These are phyloP conservation scores for Hebeloma cylindrosporum DNA, from an alignment of 768 basidiomycete species.

Conservation along the genomic window DNA sequence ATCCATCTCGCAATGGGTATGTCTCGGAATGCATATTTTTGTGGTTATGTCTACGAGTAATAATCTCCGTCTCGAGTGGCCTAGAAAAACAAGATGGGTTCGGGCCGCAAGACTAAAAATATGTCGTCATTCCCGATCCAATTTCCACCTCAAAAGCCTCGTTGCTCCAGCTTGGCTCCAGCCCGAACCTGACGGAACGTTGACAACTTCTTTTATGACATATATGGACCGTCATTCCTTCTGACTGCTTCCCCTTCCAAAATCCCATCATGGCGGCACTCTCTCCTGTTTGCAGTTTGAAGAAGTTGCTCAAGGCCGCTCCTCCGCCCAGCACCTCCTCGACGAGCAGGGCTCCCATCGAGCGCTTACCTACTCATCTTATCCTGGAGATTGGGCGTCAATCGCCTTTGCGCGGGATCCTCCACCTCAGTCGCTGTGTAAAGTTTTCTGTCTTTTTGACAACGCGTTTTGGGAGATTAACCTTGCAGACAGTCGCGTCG, in stretches of 20 bases:
- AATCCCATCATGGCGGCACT: conserved; percentile 8
- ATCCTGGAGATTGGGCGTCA: conserved; percentile 28
- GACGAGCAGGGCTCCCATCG: conserved; percentile 10
- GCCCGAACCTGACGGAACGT: conserved; percentile 11
- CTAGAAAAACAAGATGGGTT: background rate
- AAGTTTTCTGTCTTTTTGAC: conserved; percentile 3
- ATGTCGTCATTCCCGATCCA: background rate
- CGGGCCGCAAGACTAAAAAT: background rate
- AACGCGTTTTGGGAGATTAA: background rate
- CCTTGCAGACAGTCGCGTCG: conserved; percentile 28
- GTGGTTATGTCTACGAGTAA: no score
- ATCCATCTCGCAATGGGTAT: no score
- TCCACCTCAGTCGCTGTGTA: conserved; percentile 31
- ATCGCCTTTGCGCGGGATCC: conserved; percentile 25
- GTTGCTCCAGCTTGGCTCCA: conserved; percentile 6
- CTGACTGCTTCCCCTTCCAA: conserved; percentile 2
- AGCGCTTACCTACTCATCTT: conserved; percentile 20
- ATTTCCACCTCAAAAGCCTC: background rate
- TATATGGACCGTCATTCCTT: conserved; percentile 13
- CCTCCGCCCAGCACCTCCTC: background rate
- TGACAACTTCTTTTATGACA: conserved; percentile 12
- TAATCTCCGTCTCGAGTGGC: background rate
- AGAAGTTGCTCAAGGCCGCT: conserved; percentile 12
- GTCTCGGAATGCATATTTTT: no score
- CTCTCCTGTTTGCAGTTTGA: conserved; percentile 13